Conservation (phyloP, 2,329 filamentous ascomycete species). For the Helotiales sp. region DNA sequence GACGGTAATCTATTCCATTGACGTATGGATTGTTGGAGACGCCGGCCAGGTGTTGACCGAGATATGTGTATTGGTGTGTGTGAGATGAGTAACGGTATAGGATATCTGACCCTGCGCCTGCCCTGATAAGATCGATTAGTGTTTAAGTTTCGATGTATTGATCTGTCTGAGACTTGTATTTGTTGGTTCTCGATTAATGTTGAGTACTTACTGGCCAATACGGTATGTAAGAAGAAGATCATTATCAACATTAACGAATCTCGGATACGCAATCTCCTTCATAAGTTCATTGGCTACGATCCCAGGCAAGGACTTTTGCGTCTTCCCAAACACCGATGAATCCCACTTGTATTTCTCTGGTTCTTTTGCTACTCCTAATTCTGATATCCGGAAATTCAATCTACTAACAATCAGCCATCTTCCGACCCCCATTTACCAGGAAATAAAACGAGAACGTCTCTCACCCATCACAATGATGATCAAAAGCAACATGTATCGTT, state of each 20-base stretch:
- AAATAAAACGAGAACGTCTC: slow-evolving; percentile 7
- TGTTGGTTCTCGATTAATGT: too few relatives aligned
- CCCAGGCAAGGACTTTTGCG: slow-evolving; percentile 24
- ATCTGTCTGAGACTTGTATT: too few relatives aligned
- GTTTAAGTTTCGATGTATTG: neutral
- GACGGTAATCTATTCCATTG: slow-evolving; percentile 28
- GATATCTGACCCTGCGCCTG: slow-evolving; percentile 29
- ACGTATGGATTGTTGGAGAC: slow-evolving; percentile 30
- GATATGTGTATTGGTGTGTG: slow-evolving; percentile 24
- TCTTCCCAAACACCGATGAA: slow-evolving; percentile 20
- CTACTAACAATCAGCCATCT: slow-evolving; percentile 9
- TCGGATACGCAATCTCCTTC: slow-evolving; percentile 29
- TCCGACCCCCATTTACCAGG: too few relatives aligned
- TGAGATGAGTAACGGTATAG: slow-evolving; percentile 24
- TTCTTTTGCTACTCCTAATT: neutral
- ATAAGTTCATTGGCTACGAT: slow-evolving; percentile 16
- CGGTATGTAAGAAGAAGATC: slow-evolving; percentile 29
- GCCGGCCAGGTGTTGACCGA: slow-evolving; percentile 28
- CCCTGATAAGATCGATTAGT: slow-evolving; percentile 14
- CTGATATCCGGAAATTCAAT: slow-evolving; percentile 25
- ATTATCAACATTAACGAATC: slow-evolving; percentile 27
- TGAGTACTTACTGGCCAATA: slow-evolving; percentile 29
- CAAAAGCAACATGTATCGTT: slow-evolving; percentile 29
- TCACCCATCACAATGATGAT: slow-evolving; percentile 30
- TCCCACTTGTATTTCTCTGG: slow-evolving; percentile 15